Conservation (phyloP, 805 yeast species). For the Metschnikowia drakensbergensis region DNA sequence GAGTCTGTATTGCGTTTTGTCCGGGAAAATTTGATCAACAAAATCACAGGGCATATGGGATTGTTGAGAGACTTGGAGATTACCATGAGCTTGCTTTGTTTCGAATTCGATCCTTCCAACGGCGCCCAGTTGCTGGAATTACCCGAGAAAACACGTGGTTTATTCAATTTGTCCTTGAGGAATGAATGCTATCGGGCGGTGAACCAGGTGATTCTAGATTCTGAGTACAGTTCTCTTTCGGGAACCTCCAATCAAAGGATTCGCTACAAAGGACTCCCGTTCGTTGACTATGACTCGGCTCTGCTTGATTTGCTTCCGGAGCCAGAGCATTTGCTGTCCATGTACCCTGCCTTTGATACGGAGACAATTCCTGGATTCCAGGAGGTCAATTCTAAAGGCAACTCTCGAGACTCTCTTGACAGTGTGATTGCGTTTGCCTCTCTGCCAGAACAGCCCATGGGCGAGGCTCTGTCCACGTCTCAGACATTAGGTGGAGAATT, state of each 20-base stretch:
- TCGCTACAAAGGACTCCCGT: conserved; percentile 7
- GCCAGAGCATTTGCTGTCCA: background rate
- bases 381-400: background rate
- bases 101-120: conserved; percentile 37
- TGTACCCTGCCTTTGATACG: background rate
- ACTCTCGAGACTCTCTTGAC: conserved; percentile 4
- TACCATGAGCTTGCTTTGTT: conserved; percentile 76
- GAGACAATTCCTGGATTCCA: background rate
- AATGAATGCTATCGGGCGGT: conserved; percentile 65
- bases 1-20: conserved; percentile 55
- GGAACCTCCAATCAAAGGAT: conserved; percentile 5
- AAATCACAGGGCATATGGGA: conserved; percentile 53
- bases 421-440: conserved; percentile 8
- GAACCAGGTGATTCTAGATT: conserved; percentile 57
- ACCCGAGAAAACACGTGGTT: conserved; percentile 51
- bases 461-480: background rate
- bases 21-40: conserved; percentile 55
- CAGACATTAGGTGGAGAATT: conserved; percentile 7
- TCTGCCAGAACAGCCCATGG: conserved; percentile 1
- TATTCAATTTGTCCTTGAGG: conserved; percentile 60
- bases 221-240: conserved; percentile 13
- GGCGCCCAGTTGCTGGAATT: conserved; percentile 39
- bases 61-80: conserved; percentile 72
- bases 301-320: conserved; percentile 2
- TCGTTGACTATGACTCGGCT: conserved; percentile 5